These are phyloP conservation scores for Dorcoceras hygrometricum DNA, from an alignment of 257 asterid genomes.

Conservation along the genomic window DNA sequence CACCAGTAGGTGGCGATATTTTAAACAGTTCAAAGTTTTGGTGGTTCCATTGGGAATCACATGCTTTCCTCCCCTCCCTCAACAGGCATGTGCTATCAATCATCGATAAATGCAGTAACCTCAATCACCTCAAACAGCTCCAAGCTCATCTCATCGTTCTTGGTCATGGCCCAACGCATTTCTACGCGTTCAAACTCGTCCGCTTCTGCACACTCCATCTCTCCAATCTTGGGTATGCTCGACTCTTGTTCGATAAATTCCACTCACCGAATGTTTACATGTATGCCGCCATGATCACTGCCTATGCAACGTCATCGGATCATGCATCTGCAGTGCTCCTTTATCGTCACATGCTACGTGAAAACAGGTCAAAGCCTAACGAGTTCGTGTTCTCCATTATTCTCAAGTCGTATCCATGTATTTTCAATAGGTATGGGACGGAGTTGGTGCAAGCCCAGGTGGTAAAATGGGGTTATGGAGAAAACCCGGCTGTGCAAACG, in stretches of 20 bases:
- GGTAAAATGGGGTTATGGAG: slow-evolving; percentile 49
- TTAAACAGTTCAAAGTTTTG: no score
- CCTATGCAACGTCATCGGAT: slow-evolving; percentile 40
- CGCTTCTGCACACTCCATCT: slow-evolving; percentile 62
- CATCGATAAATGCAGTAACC: slow-evolving; percentile 49
- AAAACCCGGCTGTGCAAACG: slow-evolving; percentile 57
- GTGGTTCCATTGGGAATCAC: no score
- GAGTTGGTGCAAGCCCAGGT: slow-evolving; percentile 64
- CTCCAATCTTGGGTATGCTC: slow-evolving; percentile 52
- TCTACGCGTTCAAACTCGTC: slow-evolving; percentile 73
- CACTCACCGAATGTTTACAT: slow-evolving; percentile 51
- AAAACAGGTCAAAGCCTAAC: slow-evolving; percentile 51
- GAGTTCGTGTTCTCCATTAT: slow-evolving; percentile 58
- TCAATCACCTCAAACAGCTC: slow-evolving; percentile 66
- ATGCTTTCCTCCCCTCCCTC: slow-evolving; percentile 40
- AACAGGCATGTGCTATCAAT: slow-evolving; percentile 42
- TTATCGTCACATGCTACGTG: slow-evolving; percentile 59
- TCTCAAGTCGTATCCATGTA: slow-evolving; percentile 58
- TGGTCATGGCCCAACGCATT: slow-evolving; percentile 64
- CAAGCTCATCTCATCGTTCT: slow-evolving; percentile 62
- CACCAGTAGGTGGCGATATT: no score
- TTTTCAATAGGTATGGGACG: slow-evolving; percentile 43
- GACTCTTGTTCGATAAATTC: slow-evolving; percentile 60
- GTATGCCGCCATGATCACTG: slow-evolving; percentile 56
- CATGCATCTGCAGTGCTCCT: slow-evolving; percentile 48